Conservation (phyloP, 345 rosid species). For the Citrus sp. region DNA sequence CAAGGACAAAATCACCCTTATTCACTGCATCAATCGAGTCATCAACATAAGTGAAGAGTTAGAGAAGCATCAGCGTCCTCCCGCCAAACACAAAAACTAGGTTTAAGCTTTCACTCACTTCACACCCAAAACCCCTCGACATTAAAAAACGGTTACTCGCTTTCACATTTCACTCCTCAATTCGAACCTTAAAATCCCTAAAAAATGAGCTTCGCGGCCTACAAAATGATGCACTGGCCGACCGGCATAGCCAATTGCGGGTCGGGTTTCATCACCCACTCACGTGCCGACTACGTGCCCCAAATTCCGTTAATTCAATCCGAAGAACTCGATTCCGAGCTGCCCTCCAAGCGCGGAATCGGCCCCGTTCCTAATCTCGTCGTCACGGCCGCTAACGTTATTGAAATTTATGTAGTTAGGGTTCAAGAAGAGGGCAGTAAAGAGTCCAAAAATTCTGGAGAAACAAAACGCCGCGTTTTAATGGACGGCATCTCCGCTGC, state of each 20-base stretch:
- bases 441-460: conserved; percentile 42
- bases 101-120: conserved; percentile 10
- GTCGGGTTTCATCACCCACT: conserved; percentile 82
- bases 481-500: conserved; percentile 79
- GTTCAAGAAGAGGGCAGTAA: conserved; percentile 59
- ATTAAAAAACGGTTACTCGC: too few relatives aligned
- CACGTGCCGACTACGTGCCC: conserved; percentile 52
- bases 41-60: neutral
- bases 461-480: conserved; percentile 63
- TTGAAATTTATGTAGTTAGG: conserved; percentile 81
- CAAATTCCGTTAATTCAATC: conserved; percentile 49
- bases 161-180: neutral
- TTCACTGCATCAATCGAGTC: neutral
- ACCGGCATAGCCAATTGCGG: conserved; percentile 82
- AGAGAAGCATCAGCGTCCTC: conserved; percentile 5
- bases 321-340: conserved; percentile 68
- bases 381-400: conserved; percentile 69
- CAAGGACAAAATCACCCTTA: too few relatives aligned
- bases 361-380: conserved; percentile 78
- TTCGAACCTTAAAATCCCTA: conserved; percentile 9
- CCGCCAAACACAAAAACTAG: conserved; percentile 30
- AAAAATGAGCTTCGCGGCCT: conserved; percentile 93
- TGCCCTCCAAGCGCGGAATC: conserved; percentile 52
- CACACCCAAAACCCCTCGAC: neutral
- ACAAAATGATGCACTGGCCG: conserved; percentile 96